These are phyloP conservation scores for Hypoxylon crocopeplum DNA, from an alignment of 495 filamentous ascomycete species.

Conservation along the genomic window DNA sequence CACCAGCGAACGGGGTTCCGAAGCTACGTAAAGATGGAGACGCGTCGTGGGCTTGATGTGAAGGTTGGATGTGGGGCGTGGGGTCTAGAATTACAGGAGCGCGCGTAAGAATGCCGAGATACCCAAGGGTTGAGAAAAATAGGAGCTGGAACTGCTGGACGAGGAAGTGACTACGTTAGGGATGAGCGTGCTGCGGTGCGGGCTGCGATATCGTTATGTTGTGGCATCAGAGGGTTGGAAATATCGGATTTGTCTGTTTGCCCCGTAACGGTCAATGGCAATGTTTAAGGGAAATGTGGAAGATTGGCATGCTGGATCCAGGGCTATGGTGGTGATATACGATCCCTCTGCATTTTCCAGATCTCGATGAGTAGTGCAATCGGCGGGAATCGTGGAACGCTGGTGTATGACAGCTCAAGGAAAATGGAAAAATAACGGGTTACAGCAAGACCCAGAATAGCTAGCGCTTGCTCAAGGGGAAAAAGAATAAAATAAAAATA, in stretches of 20 bases:
- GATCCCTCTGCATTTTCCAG: constrained; percentile 41
- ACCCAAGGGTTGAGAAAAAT: constrained; percentile 5
- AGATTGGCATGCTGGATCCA: constrained; percentile 40
- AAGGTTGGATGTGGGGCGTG: constrained; percentile 28
- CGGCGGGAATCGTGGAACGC: constrained; percentile 36
- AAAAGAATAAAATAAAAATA: constrained; percentile 1
- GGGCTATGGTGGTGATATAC: constrained; percentile 37
- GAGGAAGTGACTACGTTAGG: constrained; percentile 15
- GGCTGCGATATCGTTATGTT: constrained; percentile 30
- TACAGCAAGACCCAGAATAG: constrained; percentile 33
- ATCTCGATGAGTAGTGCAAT: constrained; percentile 42
- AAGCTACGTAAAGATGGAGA: constrained; percentile 31
- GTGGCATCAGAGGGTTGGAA: constrained; percentile 30
- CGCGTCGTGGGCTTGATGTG: constrained; percentile 32
- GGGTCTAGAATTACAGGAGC: constrained; percentile 45
- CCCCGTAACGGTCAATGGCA: constrained; percentile 41
- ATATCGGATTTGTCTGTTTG: constrained; percentile 40
- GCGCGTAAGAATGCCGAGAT: constrained; percentile 22
- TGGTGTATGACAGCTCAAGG: constrained; percentile 36
- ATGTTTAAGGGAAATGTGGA: constrained; percentile 43
- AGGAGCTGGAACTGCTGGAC: neutral
- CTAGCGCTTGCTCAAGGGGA: constrained; percentile 26
- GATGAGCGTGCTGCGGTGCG: constrained; percentile 11
- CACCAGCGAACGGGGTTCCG: constrained; percentile 1
- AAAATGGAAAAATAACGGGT: constrained; percentile 23